Conservation (phyloP, 2,329 filamentous ascomycete genomes). For the Cytospora piceae region DNA sequence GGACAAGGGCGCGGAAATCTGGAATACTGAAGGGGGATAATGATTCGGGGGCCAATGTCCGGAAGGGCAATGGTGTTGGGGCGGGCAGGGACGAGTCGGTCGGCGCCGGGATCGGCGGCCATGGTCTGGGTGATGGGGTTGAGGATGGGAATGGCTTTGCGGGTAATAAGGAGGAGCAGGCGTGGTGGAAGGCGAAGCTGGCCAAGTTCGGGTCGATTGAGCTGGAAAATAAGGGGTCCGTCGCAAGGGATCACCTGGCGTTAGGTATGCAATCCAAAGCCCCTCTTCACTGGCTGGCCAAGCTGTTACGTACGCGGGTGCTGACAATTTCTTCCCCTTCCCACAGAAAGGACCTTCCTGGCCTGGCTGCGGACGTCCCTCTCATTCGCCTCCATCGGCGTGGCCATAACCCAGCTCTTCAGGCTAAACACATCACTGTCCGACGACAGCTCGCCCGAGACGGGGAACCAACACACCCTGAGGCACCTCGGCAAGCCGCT, state of each 20-base stretch:
- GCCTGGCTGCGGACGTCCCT: conserved; percentile 84
- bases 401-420: conserved; percentile 83
- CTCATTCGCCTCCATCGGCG: conserved; percentile 80
- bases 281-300: neutral
- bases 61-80: conserved; percentile 11
- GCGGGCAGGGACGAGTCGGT: conserved; percentile 8
- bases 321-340: conserved; percentile 12
- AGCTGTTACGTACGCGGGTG: neutral
- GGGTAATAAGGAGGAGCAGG: conserved; percentile 36
- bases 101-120: conserved; percentile 9
- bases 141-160: conserved; percentile 29
- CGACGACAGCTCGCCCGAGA: conserved; percentile 37
- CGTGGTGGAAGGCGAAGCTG: conserved; percentile 57
- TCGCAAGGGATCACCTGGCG: conserved; percentile 80
- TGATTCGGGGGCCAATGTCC: neutral
- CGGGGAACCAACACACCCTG: conserved; percentile 49
- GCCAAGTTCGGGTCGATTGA: conserved; percentile 66
- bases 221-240: conserved; percentile 83
- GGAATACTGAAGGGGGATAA: neutral
- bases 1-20: conserved; percentile 17
- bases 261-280: conserved; percentile 68
- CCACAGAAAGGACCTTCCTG: conserved; percentile 77
- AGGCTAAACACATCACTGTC: conserved; percentile 72
- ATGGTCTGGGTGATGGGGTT: conserved; percentile 31
- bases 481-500: conserved; percentile 72